Evolutionary conservation across 306 rosid species (phyloP).

Genomic region (Sechiopsis laciniata): DNA sequence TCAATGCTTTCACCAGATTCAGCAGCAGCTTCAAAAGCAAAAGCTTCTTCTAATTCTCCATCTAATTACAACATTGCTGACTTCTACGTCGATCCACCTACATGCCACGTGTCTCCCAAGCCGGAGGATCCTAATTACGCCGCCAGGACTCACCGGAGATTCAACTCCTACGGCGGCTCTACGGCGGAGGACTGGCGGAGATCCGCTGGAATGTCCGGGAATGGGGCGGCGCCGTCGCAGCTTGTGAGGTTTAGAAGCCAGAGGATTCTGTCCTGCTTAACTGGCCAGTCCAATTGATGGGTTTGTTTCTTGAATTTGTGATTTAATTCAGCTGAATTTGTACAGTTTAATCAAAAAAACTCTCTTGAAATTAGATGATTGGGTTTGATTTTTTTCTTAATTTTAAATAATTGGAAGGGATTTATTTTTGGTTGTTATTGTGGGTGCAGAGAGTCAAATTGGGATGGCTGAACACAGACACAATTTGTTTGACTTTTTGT

Average conservation of each 20-base stretch:
- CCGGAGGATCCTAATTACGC: not conserved
- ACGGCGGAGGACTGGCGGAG: not conserved
- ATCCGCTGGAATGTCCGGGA: not conserved
- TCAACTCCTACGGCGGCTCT: not conserved
- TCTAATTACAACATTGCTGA: conserved; percentile 15
- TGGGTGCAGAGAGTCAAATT: not conserved
- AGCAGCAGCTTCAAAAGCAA: not conserved
- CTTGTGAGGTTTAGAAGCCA: conserved; percentile 20
- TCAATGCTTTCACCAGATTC: conserved; percentile 16
- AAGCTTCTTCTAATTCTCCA: not conserved
- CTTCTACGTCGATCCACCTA: conserved; percentile 13
- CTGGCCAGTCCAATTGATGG: not conserved
- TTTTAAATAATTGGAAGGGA: no score
- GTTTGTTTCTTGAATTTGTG: not conserved
- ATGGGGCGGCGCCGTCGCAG: not conserved
- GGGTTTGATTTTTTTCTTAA: not conserved
- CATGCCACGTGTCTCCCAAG: not conserved
- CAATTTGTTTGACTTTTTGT: not conserved
- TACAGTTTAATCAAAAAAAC: conserved; percentile 3
- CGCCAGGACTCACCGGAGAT: not conserved
- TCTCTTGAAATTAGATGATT: not conserved
- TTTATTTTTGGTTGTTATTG: not conserved
- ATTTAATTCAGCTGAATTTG: not conserved
- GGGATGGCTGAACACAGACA: not conserved
- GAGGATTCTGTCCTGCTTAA: conserved; percentile 19